Base-by-base conservation (phyloP, 495 filamentous ascomycete species). In the Hypomontagnella submonticulosa region DNA sequence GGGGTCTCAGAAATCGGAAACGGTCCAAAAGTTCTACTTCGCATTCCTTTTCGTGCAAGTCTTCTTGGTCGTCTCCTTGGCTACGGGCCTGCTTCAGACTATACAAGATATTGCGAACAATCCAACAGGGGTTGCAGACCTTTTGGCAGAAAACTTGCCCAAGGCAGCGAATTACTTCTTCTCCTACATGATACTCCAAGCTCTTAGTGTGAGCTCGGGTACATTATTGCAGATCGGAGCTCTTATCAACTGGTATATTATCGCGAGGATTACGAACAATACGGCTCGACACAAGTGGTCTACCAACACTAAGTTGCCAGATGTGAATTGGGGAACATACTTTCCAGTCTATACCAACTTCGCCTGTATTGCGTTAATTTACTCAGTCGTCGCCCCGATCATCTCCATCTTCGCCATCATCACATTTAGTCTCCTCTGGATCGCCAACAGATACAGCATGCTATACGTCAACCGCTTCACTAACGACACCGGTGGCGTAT, bases 301-400 rank as follows among this genome's bases (percentile, higher is more conserved):
- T 4, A 88, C 96, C 53, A 91, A 96, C 61, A 92, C 91, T 5
- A 86, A 84, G 40, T 79, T 98, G 37, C 86, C 89, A 44, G 84
- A 84, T 56, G 87, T 97, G 69, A 86, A 88, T 63, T 98, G 96
- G 94, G 95, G 95, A 5, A 91, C 87, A 2, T 94, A 93, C 79
- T 98, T 97, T 73, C 95, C 95, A 0, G 88, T 97, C 3, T 98
- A 97, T 76, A 98, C 95, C 11, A 97, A 94, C 66, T 87, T 98
- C 54, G 95, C 93, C 50, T 93, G 90, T 69, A 98, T 99, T 66
- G 94, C 91, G 8, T 76, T 99, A 61, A 92, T 97, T 57, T 99
- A 99, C 79, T 92, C 85, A 38, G 85, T 97, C 50, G 89, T 98
- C 34, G 87, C 94, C 1, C 95, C 95, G 5, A 82, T 98, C 46